Base-by-base conservation (phyloP, 2,329 filamentous ascomycete genomes). In the Balansia obtecta region DNA sequence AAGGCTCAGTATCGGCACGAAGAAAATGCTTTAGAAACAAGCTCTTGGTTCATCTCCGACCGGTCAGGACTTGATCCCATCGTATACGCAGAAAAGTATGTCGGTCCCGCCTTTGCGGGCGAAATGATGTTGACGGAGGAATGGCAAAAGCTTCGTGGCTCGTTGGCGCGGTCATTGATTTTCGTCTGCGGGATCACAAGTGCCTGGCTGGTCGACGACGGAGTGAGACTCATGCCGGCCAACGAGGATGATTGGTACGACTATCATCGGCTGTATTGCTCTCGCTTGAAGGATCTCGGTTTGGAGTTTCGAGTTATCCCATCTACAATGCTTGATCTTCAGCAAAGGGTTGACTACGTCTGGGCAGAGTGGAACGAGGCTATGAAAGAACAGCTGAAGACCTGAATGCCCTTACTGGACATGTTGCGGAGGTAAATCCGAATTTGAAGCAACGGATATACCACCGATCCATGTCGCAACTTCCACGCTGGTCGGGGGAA, bases 21-120 rank as follows among this genome's bases (percentile, higher is more conserved):
- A 13, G n/a, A 27, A 37, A 6, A 37, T 2, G 44, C 44, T 12
- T 32, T 46, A 2, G 2, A 11, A 6, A 37, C 32, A 12, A 20
- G 32, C 32, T 13, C 44, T 12, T 46, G 44, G 44, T 46, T 46
- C 44, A 46, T 46, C 18, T 46, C 44, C 5, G 44, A 46, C 44
- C 44, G 44, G 16, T 46, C 44, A 12, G 44, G 44, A 10, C 44
- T 46, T 7, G 44, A 46, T 37, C 44, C 44, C 8, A 32, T 46
- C 27, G 16, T 46, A 2, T 46, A 46, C 32, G 32, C 44, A 9
- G 44, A 46, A 32, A 34, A 12, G 11, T 33, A 37, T 15, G 44
- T 46, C 32, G 32, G 44, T 7, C 32, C 44, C 32, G 44, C 44
- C 30, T 22, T 15, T 8, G 44, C 10, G 27, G 12, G 13, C 32